Percentiles rank a stretch among this genome's conserved stretches.
These are phyloP conservation scores for Ensete ventricosum DNA, from an alignment of 176 grass and related monocot species.

Conservation along the genomic window DNA sequence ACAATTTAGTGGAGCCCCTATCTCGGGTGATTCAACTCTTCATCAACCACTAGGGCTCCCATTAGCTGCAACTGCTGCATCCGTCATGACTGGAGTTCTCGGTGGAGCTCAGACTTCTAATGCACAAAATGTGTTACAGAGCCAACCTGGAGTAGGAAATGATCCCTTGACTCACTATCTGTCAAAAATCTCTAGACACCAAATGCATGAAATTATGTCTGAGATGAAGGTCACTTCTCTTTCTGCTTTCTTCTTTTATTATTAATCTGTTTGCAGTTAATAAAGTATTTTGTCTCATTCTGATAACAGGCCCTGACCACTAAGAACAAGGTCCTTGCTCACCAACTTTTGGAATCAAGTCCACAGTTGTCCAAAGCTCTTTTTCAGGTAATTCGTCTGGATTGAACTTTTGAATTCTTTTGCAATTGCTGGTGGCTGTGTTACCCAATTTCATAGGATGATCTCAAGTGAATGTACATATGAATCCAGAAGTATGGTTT, in stretches of 20 bases:
- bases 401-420: constrained; percentile 1
- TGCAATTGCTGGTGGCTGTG: too few relatives aligned
- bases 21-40: constrained; percentile 37
- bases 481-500: too few relatives aligned
- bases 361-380: constrained; percentile 72
- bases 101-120: constrained; percentile 65
- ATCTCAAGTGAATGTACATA: too few relatives aligned
- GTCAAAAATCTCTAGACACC: constrained; percentile 72
- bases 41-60: constrained; percentile 78
- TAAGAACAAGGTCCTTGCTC: constrained; percentile 57
- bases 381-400: constrained; percentile 50
- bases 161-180: constrained; percentile 92
- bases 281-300: constrained; percentile 13
- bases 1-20: constrained; percentile 31
- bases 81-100: constrained; percentile 62
- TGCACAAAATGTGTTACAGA: constrained; percentile 51
- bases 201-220: constrained; percentile 71
- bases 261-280: constrained; percentile 13
- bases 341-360: constrained; percentile 56
- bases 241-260: constrained; percentile 1
- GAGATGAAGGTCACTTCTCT: constrained; percentile 68
- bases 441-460: too few relatives aligned
- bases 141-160: constrained; percentile 62
- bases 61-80: constrained; percentile 56
- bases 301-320: constrained; percentile 45